These are phyloP conservation scores for Penicillium sp. DNA, from an alignment of 2,329 filamentous ascomycete species.

Conservation along the genomic window DNA sequence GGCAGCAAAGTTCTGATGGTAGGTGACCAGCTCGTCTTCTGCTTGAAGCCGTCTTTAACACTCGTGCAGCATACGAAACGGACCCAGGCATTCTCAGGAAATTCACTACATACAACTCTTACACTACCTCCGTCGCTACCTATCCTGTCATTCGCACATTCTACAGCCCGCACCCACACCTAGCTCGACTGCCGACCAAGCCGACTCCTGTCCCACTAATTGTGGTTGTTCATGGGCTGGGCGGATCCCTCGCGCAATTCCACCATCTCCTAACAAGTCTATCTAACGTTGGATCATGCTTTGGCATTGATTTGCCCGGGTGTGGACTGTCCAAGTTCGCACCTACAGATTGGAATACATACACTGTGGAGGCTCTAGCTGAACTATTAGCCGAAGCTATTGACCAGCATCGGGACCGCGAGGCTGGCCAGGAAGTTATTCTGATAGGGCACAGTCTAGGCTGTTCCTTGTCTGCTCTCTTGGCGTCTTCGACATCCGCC, in stretches of 20 bases:
- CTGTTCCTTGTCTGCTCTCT: conserved; percentile 69
- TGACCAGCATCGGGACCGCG: conserved; percentile 66
- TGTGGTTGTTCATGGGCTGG: conserved; percentile 89
- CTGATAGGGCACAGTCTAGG: conserved; percentile 90
- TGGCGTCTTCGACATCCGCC: conserved; percentile 62
- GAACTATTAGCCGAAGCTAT: conserved; percentile 75
- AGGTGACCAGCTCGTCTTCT: conserved; percentile 9
- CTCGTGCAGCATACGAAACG: conserved; percentile 43
- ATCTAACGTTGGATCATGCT: conserved; percentile 76
- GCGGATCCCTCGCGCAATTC: conserved; percentile 90
- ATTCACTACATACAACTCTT: conserved; percentile 68
- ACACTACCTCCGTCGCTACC: conserved; percentile 66
- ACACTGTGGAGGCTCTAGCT: conserved; percentile 71
- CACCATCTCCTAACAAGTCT: conserved; percentile 76
- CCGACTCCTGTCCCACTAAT: conserved; percentile 76
- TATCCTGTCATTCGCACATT: conserved; percentile 81
- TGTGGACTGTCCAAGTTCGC: conserved; percentile 78
- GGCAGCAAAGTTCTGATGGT: conserved; percentile 34
- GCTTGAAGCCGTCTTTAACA: conserved; percentile 10
- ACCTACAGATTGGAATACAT: conserved; percentile 71
- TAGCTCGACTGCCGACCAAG: conserved; percentile 71
- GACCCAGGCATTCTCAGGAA: conserved; percentile 81
- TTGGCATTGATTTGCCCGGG: conserved; percentile 86
- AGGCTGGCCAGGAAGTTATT: conserved; percentile 68
- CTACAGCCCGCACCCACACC: conserved; percentile 76